Evolutionary conservation across 2,329 filamentous ascomycete species (phyloP), one percentile per base, ranked within the genome.

Genomic region (Venturiaceae sp.): DNA sequence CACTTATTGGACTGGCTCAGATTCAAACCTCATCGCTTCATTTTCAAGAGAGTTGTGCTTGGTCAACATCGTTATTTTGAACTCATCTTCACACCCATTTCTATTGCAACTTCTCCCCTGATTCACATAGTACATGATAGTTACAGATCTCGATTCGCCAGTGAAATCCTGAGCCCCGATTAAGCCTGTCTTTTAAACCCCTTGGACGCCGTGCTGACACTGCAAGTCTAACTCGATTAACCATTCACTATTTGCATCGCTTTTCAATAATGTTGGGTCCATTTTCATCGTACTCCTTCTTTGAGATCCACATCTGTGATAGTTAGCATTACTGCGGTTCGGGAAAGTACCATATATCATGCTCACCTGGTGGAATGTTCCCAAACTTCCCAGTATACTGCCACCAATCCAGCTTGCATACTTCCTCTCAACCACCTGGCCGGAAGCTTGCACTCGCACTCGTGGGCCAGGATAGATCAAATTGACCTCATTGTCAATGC

Each of bases 281-380:
- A 71, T 96, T 92, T 78, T 99, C 95, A 63, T 96, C 91, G 67
- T 96, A 97, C 77, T 99, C 94, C 79, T 96, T 95, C 73, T 85
- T 90, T 26, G 87, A 92, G 66, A 99, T 95, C 94, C 94, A 99
- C 88, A 99, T 92, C 78, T 69, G 36, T 5, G 4, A 34, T 11
- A 21, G 16, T 21, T 13, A 28, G 57, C 41, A 61, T 46, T 14
- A 32, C 37, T 21, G 21, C 28, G 2, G 19, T 16, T 37, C 23
- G 16, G 16, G 44, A 34, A 37, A 3, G 30, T 3, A 32, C 5
- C 3, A 28, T 16, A 11, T 54, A 26, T 8, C 9, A 47, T 58
- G 41, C 64, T 60, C 60, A 66, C 66, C 66, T 99, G 94, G 76
- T 99, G 94, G 75, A 99, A 99, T 14, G 92, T 96, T 9, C 95